phyloP scores from a whole-genome alignment of 192 early-diverging fungal species.

The Backusella parvicylindrica region DNA sequence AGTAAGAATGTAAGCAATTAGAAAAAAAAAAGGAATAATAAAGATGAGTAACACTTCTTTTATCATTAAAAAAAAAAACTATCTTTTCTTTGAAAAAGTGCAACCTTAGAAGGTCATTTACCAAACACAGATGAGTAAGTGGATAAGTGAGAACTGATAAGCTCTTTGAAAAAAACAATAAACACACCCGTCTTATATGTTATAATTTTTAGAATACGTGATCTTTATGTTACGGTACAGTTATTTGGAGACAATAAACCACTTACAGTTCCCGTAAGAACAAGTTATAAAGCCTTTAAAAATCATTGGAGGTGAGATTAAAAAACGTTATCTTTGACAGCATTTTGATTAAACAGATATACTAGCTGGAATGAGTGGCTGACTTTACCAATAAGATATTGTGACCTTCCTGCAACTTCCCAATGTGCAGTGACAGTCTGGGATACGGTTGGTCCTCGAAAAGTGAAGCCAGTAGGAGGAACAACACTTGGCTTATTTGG shows the following conservation, averaged over 20 bases:
- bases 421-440: conserved; percentile 76
- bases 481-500: conserved; percentile 82
- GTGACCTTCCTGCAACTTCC: conserved; percentile 73
- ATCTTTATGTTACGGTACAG: conserved; percentile 65
- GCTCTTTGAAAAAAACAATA: too few relatives aligned
- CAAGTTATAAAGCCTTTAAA: conserved; percentile 60
- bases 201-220: conserved; percentile 39
- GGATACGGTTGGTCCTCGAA: conserved; percentile 73
- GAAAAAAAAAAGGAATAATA: neutral
- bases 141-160: neutral
- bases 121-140: neutral
- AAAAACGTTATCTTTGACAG: neutral
- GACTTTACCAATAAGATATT: conserved; percentile 80
- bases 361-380: conserved; percentile 94
- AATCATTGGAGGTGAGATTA: conserved; percentile 52
- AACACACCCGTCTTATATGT: conserved; percentile 8
- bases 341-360: neutral
- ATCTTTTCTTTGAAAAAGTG: too few relatives aligned
- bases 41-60: neutral
- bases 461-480: conserved; percentile 70
- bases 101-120: conserved; percentile 33
- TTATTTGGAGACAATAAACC: conserved; percentile 68
- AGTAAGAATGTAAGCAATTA: conserved; percentile 54
- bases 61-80: too few relatives aligned
- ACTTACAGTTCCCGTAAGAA: conserved; percentile 60